These are phyloP conservation scores for Linanthus parryae DNA, from an alignment of 148 eudicot genomes.

Conservation along the genomic window DNA sequence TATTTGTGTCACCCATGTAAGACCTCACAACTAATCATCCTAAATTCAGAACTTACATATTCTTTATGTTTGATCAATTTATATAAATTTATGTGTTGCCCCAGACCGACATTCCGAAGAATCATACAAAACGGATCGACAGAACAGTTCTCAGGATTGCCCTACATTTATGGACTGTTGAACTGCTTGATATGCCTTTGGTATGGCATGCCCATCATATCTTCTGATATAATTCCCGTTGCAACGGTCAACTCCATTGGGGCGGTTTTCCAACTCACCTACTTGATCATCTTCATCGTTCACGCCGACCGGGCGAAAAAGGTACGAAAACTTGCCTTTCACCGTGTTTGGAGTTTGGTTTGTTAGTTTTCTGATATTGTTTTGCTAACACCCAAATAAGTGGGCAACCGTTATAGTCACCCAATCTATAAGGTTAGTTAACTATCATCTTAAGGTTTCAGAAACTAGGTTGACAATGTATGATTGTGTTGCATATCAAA, in stretches of 20 bases:
- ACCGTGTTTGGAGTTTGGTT: no score
- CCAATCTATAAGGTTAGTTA: no score
- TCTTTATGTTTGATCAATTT: background rate
- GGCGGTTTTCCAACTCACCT: constrained; percentile 30
- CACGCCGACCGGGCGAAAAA: constrained; percentile 27
- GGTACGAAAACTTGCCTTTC: constrained; percentile 17
- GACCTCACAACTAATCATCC: background rate
- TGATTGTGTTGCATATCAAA: no score
- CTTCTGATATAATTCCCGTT: constrained; percentile 29
- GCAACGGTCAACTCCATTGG: constrained; percentile 42
- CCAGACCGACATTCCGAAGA: constrained; percentile 45
- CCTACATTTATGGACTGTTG: constrained; percentile 35
- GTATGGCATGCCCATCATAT: constrained; percentile 46
- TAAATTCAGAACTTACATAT: background rate
- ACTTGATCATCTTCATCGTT: constrained; percentile 26
- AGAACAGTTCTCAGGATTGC: constrained; percentile 45
- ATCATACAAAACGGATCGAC: constrained; percentile 36
- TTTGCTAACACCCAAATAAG: no score
- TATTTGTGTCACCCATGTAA: constrained; percentile 48
- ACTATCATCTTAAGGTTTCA: no score
- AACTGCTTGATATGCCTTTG: constrained; percentile 51
- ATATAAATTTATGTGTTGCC: background rate
- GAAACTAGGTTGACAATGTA: no score
- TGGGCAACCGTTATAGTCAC: no score
- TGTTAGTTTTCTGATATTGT: no score